Evolutionary conservation across 495 filamentous ascomycete genomes (phyloP).

Genomic region (Xylaria intraflava): DNA sequence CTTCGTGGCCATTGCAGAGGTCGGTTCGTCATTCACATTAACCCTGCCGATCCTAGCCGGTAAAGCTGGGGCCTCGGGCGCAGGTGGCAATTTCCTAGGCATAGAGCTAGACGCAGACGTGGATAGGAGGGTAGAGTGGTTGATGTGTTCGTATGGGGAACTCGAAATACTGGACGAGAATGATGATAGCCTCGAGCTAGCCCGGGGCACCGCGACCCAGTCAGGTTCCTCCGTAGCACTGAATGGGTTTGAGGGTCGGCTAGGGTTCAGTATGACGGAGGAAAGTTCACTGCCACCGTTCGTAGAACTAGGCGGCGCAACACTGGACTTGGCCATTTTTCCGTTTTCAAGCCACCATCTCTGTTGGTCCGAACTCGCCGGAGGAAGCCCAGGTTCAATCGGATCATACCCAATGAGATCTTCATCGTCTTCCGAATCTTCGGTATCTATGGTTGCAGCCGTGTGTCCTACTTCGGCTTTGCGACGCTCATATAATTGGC

Average conservation of each 20-base stretch:
- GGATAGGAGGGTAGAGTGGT: constrained; percentile 39
- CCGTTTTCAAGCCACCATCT: constrained; percentile 96
- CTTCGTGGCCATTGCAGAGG: constrained; percentile 14
- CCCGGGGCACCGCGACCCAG: constrained; percentile 61
- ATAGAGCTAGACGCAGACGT: constrained; percentile 31
- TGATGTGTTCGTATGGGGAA: constrained; percentile 43
- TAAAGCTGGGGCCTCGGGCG: constrained; percentile 43
- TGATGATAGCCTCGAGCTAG: constrained; percentile 39
- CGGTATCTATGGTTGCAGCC: constrained; percentile 37
- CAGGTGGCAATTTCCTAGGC: constrained; percentile 47
- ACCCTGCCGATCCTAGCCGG: constrained; percentile 34
- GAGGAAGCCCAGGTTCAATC: constrained; percentile 73
- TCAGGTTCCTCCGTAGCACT: constrained; percentile 59
- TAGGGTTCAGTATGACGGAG: constrained; percentile 58
- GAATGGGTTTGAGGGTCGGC: constrained; percentile 79
- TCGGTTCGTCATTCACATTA: constrained; percentile 30
- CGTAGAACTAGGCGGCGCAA: constrained; percentile 54
- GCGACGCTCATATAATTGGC: constrained; percentile 62
- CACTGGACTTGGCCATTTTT: constrained; percentile 63
- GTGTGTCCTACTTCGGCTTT: constrained; percentile 50
- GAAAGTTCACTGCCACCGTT: constrained; percentile 26
- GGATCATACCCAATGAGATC: constrained; percentile 66
- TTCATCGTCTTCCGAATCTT: constrained; percentile 61
- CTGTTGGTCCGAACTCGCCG: constrained; percentile 79
- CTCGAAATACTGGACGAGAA: constrained; percentile 37